These are phyloP conservation scores for Drechslerella coelobrocha DNA, from an alignment of 2,329 filamentous ascomycete genomes.

Conservation along the genomic window DNA sequence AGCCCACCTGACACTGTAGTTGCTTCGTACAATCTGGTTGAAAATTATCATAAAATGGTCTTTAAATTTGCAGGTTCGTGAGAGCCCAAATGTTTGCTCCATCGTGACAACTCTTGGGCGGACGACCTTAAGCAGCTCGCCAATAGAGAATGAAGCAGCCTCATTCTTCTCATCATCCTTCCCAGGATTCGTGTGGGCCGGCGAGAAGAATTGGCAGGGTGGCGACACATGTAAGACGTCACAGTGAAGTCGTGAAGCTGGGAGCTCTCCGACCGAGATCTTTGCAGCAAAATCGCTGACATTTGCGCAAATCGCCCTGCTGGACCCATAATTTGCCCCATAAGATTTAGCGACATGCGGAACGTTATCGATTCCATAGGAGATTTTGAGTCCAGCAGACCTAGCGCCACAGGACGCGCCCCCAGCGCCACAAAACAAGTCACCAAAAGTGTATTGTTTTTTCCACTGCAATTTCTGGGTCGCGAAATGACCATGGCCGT, in stretches of 20 bases:
- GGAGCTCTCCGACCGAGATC: conserved; percentile 61
- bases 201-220: conserved; percentile 78
- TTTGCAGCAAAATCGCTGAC: conserved; percentile 63
- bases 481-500: background rate
- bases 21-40: conserved; percentile 68
- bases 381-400: conserved; percentile 66
- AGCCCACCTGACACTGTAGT: conserved; percentile 75
- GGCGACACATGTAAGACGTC: conserved; percentile 78
- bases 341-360: conserved; percentile 66
- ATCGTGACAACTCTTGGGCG: conserved; percentile 75
- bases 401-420: conserved; percentile 72
- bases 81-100: conserved; percentile 78
- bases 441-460: conserved; percentile 69
- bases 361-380: conserved; percentile 72
- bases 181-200: conserved; percentile 69
- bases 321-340: conserved; percentile 61
- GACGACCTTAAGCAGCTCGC: conserved; percentile 65
- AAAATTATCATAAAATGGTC: conserved; percentile 67
- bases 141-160: conserved; percentile 63
- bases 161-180: conserved; percentile 72
- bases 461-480: background rate
- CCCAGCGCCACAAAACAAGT: conserved; percentile 76
- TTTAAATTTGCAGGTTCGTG: conserved; percentile 60
- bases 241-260: conserved; percentile 59
- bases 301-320: conserved; percentile 59